Evolutionary conservation across 257 asterid genomes (phyloP), one percentile per base, ranked within the genome.

Genomic region (Verbena officinalis): DNA sequence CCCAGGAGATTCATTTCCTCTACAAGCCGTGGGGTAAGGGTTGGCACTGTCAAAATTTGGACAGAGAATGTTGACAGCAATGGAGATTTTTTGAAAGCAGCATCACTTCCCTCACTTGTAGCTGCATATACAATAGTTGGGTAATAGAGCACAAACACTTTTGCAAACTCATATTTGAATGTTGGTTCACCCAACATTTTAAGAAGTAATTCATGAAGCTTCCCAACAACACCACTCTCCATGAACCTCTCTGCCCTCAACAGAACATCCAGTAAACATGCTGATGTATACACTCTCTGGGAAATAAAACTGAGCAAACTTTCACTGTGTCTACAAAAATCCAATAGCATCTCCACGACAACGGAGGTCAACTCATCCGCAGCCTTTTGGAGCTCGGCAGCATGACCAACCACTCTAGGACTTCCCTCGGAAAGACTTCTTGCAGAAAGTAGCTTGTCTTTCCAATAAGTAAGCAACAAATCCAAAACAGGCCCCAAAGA

Each of bases 241-340:
- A 81, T 64, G 72, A 80, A 80, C 75, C 86, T 79, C 86, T 94
- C 99, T 30, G 83, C 93, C 78, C 84, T 84, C 77, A 90, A 73
- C 72, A 94, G 75, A 72, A 88, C 74, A 63, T 83, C 91, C 78
- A 94, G 67, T 71, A 94, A 81, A 72, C 93, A 96, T 73, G 67
- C 65, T 48, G 78, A 76, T 46, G 96, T 84, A 67, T 75, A 81
- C 19, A 90, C 76, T 68, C 95, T 88, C 66, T 80, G 78, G 50
- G 99, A 88, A 68, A 90, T 79, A 73, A 90, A 94, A 83, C 92
- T 69, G 69, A 94, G 99, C 80, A 94, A 82, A 65, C 97, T 90
- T 78, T 88, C 97, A 70, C 96, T 90, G 67, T 64, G 75, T 44
- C 72, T 78, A 80, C 97, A 88, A 69, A 94, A 90, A 33, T 83